Evolutionary conservation across 768 basidiomycete genomes (phyloP), one percentile per base, ranked within the genome.

Genomic region (Collybiopsis luxurians): DNA sequence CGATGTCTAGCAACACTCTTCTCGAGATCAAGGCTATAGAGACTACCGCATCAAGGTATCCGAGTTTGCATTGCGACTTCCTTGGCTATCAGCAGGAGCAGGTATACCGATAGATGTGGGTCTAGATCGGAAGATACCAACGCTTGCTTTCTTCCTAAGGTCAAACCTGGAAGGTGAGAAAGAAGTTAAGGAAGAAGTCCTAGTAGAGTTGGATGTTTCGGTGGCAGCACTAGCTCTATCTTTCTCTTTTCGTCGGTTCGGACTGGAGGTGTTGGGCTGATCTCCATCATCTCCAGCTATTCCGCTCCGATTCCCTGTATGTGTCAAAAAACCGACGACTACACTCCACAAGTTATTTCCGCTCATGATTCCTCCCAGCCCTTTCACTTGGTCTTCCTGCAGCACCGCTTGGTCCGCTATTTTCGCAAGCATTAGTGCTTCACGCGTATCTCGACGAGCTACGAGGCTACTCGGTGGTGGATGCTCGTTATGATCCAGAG

Each of bases 381-480:
- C 46, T 39, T 23, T 34, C 24, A 34, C 50, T 40, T 51, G 50
- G 57, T 86, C 84, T 5, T 81, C 81, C 63, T 83, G 83, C 17
- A 85, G 61, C 42, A 85, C 73, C 15, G 81, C 76, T 67, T 82
- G 78, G 65, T 92, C 91, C 4, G 91, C 92, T 34, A 91, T 78
- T 50, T 79, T 81, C 24, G 89, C 90, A 39, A 94, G 73, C 63
- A 80, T 75, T 24, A 85, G 75, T 10, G 91, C 92, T 72, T 94
- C 91, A 38, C 77, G 75, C 4, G 92, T 95, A 64, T 98, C 95
- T 53, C 94, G 73, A 56, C 95, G 76, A n/a, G 90, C 86, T 30
- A 91, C 90, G 62, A 98, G 92, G 53, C 93, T 95, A 63, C 89
- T 91, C 2, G 95, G 90, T 3, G 96, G 96, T 2, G 96, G 96